Base-by-base conservation (phyloP, 1,139 yeast species). In the Hanseniaspora sp. region DNA sequence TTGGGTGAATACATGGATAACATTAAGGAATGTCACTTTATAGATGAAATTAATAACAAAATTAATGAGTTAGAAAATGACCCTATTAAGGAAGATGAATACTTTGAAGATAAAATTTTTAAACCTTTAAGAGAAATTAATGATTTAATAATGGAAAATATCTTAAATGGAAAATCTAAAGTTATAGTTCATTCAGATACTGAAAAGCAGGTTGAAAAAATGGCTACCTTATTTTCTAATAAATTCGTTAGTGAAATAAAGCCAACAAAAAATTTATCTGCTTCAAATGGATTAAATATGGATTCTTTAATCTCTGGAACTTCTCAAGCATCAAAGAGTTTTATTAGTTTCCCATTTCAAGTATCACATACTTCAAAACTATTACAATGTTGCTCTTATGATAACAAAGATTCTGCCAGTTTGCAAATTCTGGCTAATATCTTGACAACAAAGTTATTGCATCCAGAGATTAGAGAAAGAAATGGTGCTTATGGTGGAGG, bases 401-500 rank as follows among this genome's bases (percentile, higher is more conserved):
- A 74, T 3, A 76, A 81, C 55, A 71, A 73, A 54, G 96, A 90
- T 59, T 90, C 95, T 44, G 95, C 97, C 0, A 74, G 88, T 1
- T 74, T 92, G 51, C 95, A 87, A 66, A 79, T 92, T 0, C 73
- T 92, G 54, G 77, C 96, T 1, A 94, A 85, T 62, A 68, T 92
- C 55, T 69, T 90, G 60, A 82, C 95, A 0, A 90, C 83, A 69
- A 85, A 86, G 64, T 80, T 86, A 61, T 73, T 94, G 51, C 98
- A 92, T 67, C 79, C 87, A 12, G 95, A 88, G 58, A 82, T 92
- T 45, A 79, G 98, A 61, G 98, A 92, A 67, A 81, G 92, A 62
- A 96, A 96, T 58, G 98, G 98, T 55, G 98, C 98, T 0, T 92
- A 92, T 64, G 98, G 98, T 8, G 97, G 96, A 12, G 98, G 98